Conservation (phyloP, 2,329 filamentous ascomycete genomes). For the Aspergillus thermomutatus region DNA sequence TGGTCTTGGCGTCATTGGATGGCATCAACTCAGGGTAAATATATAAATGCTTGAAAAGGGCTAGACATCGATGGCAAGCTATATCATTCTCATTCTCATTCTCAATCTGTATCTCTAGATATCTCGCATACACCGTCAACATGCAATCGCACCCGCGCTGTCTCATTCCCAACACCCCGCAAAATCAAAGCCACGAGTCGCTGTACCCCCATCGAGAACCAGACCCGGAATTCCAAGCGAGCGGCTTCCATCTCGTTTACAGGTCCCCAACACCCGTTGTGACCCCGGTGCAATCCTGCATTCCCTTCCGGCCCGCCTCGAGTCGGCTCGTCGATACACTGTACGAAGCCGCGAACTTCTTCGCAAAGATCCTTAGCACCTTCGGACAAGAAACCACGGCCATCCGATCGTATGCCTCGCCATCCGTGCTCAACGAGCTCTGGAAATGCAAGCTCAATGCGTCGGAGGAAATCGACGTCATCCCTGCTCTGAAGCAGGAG, state of each 20-base stretch:
- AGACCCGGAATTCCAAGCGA: background rate
- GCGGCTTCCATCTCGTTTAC: background rate
- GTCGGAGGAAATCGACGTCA: background rate
- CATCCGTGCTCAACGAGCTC: conserved; percentile 1
- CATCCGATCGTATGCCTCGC: background rate
- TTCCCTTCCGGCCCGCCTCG: conserved; percentile 12
- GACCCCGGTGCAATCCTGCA: background rate
- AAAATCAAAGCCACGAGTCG: background rate
- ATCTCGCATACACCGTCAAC: background rate
- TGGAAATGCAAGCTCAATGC: conserved; percentile 5
- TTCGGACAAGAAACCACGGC: conserved; percentile 5
- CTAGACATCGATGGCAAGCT: no score
- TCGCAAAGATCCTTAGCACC: conserved; percentile 12
- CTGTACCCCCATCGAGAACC: background rate
- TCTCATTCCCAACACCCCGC: background rate
- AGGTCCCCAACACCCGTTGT: background rate
- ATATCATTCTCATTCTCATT: no score
- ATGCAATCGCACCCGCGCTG: background rate
- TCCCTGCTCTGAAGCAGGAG: background rate
- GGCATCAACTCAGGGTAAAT: background rate
- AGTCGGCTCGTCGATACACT: conserved; percentile 11
- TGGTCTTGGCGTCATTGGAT: background rate
- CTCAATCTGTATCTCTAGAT: background rate
- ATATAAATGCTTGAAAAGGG: background rate
- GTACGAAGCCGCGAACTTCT: conserved; percentile 15